A percentile compares a stretch with the other conserved stretches of the same genome.
phyloP scores from a whole-genome alignment of 495 filamentous ascomycete species.

The Tuber umbilicatum region DNA sequence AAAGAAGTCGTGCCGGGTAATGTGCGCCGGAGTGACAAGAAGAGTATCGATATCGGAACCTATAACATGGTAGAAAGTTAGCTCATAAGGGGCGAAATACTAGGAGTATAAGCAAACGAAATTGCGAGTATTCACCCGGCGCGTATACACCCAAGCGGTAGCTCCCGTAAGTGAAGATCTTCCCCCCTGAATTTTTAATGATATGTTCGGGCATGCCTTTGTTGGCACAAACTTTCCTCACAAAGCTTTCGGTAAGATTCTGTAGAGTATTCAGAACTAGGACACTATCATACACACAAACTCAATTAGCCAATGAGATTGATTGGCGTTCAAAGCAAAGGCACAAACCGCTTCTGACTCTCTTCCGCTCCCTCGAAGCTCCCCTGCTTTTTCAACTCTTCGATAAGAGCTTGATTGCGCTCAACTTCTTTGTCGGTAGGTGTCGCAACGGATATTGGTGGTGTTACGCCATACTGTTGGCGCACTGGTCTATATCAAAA shows the following conservation, averaged over 20 bases:
- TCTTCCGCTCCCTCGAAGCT: conserved; percentile 79
- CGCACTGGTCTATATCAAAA: conserved; percentile 1
- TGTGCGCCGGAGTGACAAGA: conserved; percentile 79
- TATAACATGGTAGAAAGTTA: conserved; percentile 37
- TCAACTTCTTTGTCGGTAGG: conserved; percentile 69
- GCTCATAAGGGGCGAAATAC: not conserved
- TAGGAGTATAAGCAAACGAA: conserved; percentile 3
- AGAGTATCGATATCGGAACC: conserved; percentile 97
- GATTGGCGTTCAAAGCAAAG: conserved; percentile 41
- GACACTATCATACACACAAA: conserved; percentile 20
- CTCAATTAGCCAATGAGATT: conserved; percentile 14
- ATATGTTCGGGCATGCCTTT: conserved; percentile 65
- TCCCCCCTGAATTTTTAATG: conserved; percentile 73
- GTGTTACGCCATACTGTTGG: conserved; percentile 71
- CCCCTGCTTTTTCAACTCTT: conserved; percentile 76
- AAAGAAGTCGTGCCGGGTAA: conserved; percentile 84
- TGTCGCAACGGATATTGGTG: conserved; percentile 67
- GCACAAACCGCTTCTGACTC: conserved; percentile 65
- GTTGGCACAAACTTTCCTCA: conserved; percentile 62
- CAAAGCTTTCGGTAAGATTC: conserved; percentile 72
- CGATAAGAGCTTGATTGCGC: conserved; percentile 68
- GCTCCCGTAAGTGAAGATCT: conserved; percentile 91
- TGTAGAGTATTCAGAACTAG: conserved; percentile 64
- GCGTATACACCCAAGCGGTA: conserved; percentile 90
- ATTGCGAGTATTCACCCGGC: conserved; percentile 52